Evolutionary conservation across 805 yeast genomes (phyloP).

Genomic region (Yarrowia yakushimensis): DNA sequence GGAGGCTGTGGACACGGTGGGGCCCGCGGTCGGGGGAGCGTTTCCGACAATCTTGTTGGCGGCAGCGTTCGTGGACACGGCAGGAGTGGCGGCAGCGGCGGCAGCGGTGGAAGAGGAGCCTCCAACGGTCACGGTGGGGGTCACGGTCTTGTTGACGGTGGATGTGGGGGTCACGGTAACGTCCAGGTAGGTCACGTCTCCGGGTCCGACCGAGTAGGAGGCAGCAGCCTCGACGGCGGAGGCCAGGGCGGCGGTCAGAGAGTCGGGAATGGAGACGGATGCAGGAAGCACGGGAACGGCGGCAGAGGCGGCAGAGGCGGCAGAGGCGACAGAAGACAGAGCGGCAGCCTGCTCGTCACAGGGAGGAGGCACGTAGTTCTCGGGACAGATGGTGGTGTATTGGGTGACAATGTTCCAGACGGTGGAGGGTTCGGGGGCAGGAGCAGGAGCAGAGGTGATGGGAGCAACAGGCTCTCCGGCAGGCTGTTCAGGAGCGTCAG

Average conservation of each 20-base stretch:
- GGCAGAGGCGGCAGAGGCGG: neutral
- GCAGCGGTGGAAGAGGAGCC: conserved; percentile 3
- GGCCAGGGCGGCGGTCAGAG: conserved; percentile 2
- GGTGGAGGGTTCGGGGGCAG: conserved; percentile 1
- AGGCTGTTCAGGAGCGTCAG: conserved; percentile 19
- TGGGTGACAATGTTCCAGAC: conserved; percentile 25
- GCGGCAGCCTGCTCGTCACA: conserved; percentile 14
- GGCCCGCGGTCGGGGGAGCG: conserved; percentile 15
- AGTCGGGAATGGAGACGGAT: conserved; percentile 1
- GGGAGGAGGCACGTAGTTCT: conserved; percentile 22
- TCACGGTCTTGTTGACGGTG: conserved; percentile 7
- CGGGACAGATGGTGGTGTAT: conserved; percentile 24
- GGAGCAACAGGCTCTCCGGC: neutral
- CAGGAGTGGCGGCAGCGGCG: neutral
- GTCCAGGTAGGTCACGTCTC: conserved; percentile 22
- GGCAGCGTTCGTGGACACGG: conserved; percentile 23
- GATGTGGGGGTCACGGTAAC: conserved; percentile 22
- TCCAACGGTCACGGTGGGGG: conserved; percentile 13
- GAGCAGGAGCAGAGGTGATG: conserved; percentile 26
- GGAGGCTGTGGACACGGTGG: conserved; percentile 5
- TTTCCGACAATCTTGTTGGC: conserved; percentile 1
- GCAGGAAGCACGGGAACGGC: neutral
- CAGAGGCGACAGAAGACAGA: neutral
- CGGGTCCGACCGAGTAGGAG: conserved; percentile 11
- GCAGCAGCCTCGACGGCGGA: conserved; percentile 1